Evolutionary conservation across 495 filamentous ascomycete genomes (phyloP).

Genomic region (Filosporella fistucella): DNA sequence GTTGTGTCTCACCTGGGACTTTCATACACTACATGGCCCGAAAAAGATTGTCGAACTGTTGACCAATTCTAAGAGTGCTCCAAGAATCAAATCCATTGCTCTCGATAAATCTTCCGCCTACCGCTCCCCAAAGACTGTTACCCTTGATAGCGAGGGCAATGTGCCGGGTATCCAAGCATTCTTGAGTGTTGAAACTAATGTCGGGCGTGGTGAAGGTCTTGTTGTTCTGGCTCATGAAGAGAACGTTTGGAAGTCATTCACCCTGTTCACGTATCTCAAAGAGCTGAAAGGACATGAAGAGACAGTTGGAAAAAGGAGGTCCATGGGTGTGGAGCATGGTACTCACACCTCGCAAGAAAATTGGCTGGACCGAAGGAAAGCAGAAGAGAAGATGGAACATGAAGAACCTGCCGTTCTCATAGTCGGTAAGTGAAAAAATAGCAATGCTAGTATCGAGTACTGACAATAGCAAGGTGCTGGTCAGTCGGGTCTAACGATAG

Average conservation of each 20-base stretch:
- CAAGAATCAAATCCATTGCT: slow-evolving; percentile 26
- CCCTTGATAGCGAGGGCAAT: slow-evolving; percentile 34
- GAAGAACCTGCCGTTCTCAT: slow-evolving; percentile 57
- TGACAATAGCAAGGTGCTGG: slow-evolving; percentile 37
- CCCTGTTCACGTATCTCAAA: slow-evolving; percentile 48
- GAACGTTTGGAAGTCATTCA: slow-evolving; percentile 52
- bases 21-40: slow-evolving; percentile 43
- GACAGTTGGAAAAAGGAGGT: slow-evolving; percentile 35
- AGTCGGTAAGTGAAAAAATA: slow-evolving; percentile 37
- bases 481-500: slow-evolving; percentile 48
- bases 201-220: slow-evolving; percentile 47
- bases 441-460: neutral
- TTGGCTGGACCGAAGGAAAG: slow-evolving; percentile 54
- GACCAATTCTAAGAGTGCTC: slow-evolving; percentile 20
- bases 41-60: slow-evolving; percentile 40
- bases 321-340: slow-evolving; percentile 36
- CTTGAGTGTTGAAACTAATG: slow-evolving; percentile 30
- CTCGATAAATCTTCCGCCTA: slow-evolving; percentile 42
- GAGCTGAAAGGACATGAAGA: slow-evolving; percentile 48
- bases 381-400: slow-evolving; percentile 46
- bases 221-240: slow-evolving; percentile 44
- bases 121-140: slow-evolving; percentile 39
- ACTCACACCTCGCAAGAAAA: slow-evolving; percentile 32
- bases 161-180: slow-evolving; percentile 20
- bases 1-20: slow-evolving; percentile 50